These are phyloP conservation scores for Globisporangium echinulatum DNA, from an alignment of 352 stramenopile species.

Conservation along the genomic window DNA sequence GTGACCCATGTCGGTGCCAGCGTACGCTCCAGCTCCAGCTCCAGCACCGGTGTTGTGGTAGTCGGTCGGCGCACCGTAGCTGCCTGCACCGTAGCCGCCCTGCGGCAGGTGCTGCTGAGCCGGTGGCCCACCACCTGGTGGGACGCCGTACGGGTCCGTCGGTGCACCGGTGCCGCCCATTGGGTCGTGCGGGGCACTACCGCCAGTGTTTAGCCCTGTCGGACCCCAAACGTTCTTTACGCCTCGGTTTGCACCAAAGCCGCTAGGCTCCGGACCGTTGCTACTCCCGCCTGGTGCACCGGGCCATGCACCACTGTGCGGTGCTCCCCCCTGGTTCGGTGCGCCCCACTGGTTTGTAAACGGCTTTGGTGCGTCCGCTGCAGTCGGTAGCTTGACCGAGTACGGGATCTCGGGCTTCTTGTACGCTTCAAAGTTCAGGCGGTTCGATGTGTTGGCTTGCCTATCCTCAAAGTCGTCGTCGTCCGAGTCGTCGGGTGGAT, in stretches of 20 bases:
- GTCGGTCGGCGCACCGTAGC: conserved; percentile 9
- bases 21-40: conserved; percentile 24
- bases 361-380: conserved; percentile 36
- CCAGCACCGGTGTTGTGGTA: conserved; percentile 11
- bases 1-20: conserved; percentile 30
- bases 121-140: conserved; percentile 5
- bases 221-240: conserved; percentile 86
- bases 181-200: conserved; percentile 1
- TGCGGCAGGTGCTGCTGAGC: conserved; percentile 9
- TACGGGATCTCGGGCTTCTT: conserved; percentile 89
- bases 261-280: conserved; percentile 21
- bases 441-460: conserved; percentile 50
- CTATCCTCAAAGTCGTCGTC: conserved; percentile 87
- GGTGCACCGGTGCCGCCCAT: conserved; percentile 5
- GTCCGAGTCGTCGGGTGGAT: conserved; percentile 93
- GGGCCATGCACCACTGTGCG: conserved; percentile 15
- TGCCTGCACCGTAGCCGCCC: conserved; percentile 13
- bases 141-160: conserved; percentile 30
- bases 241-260: conserved; percentile 16
- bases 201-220: conserved; percentile 53
- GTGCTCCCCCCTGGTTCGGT: conserved; percentile 12
- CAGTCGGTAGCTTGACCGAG: conserved; percentile 52
- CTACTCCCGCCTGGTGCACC: background rate
- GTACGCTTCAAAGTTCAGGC: conserved; percentile 85
- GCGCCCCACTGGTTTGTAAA: conserved; percentile 64